Evolutionary conservation across 2,329 filamentous ascomycete species (phyloP).

Genomic region (Pseudogymnoascus sp.): DNA sequence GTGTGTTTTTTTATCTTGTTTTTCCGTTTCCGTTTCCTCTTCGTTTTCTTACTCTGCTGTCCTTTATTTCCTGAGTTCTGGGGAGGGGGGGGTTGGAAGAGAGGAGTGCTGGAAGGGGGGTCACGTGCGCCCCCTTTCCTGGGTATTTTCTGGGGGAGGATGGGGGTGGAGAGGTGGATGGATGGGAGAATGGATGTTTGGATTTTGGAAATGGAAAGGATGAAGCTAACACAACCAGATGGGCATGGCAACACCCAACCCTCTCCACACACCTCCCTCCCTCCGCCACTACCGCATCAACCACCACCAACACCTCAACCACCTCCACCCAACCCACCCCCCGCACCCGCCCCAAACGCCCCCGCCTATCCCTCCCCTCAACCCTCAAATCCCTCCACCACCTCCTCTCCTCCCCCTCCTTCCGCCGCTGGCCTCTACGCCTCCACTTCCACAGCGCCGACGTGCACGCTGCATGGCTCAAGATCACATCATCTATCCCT

Average conservation of each 20-base stretch:
- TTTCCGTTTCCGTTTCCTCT: too few relatives aligned
- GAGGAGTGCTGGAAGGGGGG: not conserved
- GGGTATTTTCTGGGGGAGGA: too few relatives aligned
- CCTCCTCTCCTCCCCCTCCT: slow-evolving; percentile 70
- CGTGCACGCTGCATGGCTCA: slow-evolving; percentile 60
- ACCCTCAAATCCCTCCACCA: slow-evolving; percentile 74
- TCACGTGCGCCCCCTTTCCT: slow-evolving; percentile 9
- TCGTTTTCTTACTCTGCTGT: too few relatives aligned
- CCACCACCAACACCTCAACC: slow-evolving; percentile 40
- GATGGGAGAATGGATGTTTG: not conserved
- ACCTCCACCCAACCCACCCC: too few relatives aligned
- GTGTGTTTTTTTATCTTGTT: not conserved
- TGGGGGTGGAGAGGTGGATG: not conserved
- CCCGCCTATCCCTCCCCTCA: slow-evolving; percentile 52
- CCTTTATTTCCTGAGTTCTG: too few relatives aligned
- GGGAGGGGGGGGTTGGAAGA: not conserved
- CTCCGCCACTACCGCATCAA: slow-evolving; percentile 34
- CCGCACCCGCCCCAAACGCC: slow-evolving; percentile 43
- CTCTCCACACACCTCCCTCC: slow-evolving; percentile 68
- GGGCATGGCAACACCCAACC: slow-evolving; percentile 86
- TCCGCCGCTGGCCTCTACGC: slow-evolving; percentile 72
- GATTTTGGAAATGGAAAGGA: too few relatives aligned
- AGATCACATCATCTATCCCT: not conserved
- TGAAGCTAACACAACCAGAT: slow-evolving; percentile 54
- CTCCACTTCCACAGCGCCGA: slow-evolving; percentile 70